Base-by-base conservation (phyloP, 2,329 filamentous ascomycete species). In the Clonostachys chloroleuca region DNA sequence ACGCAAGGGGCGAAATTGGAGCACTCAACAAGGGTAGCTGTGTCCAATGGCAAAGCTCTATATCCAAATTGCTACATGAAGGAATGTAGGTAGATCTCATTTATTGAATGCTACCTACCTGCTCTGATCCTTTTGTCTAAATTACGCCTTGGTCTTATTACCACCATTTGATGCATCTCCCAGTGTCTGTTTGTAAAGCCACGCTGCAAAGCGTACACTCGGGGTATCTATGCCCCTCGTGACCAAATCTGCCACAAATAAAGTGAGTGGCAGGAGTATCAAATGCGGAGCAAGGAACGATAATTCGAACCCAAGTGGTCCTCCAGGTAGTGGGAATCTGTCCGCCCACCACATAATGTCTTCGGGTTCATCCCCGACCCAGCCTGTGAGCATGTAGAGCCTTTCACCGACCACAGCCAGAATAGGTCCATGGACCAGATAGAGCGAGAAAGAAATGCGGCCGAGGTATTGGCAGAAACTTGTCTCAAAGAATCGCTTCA, bases 381-480 rank as follows among this genome's bases (percentile, higher is more conserved):
- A 83, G 10, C 85, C 84, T 0, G 73, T 72, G 8, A 80, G 79
- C 6, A 77, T 72, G 60, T 87, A 87, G 2, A 89, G 20, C 37
- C 84, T 69, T 57, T 88, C 81, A 5, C 81, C 83, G 2, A 86
- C 45, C 0, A 70, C 72, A 69, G 71, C 77, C 1, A 87, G 64
- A 2, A 87, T 60, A 0, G 82, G 82, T 0, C 83, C 83, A 53
- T 87, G 83, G 12, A 85, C 72, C 9, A 86, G 67, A 61, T 87
- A 87, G 10, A 87, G 65, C 2, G 77, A 70, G 57, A 77, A 87
- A 0, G 80, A 84, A 47, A 86, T 72, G 42, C 76, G 74, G 1
- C 82, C 83, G 3, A 86, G 69, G 51, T 83, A 83, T 56, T 83
- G 82, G 55, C 75, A 79, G 55, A 82, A 75, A 6, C 67, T 66